Evolutionary conservation across 805 yeast species (phyloP).

Genomic region (Cyberlindnera euphorbiiphila): DNA sequence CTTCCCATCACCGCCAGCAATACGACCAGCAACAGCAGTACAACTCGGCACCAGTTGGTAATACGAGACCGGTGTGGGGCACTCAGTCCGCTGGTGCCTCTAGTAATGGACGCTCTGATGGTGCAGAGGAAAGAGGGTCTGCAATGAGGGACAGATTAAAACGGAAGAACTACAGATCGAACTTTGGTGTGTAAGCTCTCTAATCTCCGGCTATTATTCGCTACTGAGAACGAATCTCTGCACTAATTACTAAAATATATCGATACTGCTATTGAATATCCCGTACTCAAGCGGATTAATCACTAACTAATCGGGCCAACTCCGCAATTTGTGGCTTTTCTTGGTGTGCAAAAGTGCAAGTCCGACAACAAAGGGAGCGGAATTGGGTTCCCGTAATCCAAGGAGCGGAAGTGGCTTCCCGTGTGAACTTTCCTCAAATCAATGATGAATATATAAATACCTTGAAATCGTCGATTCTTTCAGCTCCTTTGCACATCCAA

Average conservation of each 20-base stretch:
- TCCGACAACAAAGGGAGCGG: too few species aligned
- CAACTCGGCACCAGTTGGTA: slow-evolving; percentile 5
- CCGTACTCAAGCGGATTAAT: too few species aligned
- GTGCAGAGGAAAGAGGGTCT: background rate
- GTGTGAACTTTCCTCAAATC: background rate
- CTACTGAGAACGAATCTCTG: too few species aligned
- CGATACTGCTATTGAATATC: too few species aligned
- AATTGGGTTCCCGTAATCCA: slow-evolving; percentile 1
- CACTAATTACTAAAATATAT: too few species aligned
- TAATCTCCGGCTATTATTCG: background rate
- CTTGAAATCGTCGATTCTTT: too few species aligned
- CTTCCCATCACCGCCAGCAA: slow-evolving; percentile 1
- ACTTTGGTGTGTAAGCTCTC: slow-evolving; percentile 16
- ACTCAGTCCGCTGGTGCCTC: slow-evolving; percentile 3
- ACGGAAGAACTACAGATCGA: slow-evolving; percentile 24
- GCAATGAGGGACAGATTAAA: slow-evolving; percentile 26
- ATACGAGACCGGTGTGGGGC: slow-evolving; percentile 11
- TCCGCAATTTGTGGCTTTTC: too few species aligned
- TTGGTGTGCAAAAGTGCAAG: too few species aligned
- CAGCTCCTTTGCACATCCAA: too few species aligned
- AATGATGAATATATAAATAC: too few species aligned
- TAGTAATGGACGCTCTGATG: background rate
- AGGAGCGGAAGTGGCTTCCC: slow-evolving; percentile 15
- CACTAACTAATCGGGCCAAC: too few species aligned
- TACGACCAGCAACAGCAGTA: slow-evolving; percentile 7